phyloP scores from a whole-genome alignment of 2,329 filamentous ascomycete genomes.

The Ophiostoma sp. region DNA sequence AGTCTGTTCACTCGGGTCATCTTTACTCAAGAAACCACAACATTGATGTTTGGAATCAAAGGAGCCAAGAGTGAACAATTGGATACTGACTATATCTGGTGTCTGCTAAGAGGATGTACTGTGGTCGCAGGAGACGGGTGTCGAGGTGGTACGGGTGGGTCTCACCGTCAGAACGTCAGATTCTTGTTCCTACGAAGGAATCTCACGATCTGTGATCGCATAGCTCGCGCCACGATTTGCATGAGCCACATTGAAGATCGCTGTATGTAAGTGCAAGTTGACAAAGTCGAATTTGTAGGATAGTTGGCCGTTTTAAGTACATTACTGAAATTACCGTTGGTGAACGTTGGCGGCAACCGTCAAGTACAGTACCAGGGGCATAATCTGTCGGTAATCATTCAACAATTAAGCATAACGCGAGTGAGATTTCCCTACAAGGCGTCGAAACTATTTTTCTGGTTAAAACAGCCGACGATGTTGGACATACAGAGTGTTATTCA shows the following conservation, averaged over 20 bases:
- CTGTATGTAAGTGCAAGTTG: neutral
- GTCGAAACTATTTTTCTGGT: neutral
- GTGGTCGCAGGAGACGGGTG: neutral
- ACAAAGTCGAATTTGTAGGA: neutral
- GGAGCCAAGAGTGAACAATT: neutral
- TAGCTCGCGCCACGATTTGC: neutral
- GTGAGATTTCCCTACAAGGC: neutral
- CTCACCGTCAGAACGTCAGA: neutral
- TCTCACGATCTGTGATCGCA: neutral
- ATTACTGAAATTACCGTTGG: neutral
- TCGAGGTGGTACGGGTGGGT: neutral
- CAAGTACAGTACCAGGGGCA: neutral
- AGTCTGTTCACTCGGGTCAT: neutral
- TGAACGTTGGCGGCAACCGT: neutral
- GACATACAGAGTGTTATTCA: neutral
- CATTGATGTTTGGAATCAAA: neutral
- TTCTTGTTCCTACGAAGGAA: neutral
- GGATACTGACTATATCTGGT: neutral
- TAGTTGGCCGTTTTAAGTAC: neutral
- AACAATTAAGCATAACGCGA: neutral
- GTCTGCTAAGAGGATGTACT: neutral
- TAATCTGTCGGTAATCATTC: neutral
- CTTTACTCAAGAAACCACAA: neutral
- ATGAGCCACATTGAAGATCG: neutral
- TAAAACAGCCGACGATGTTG: neutral